Evolutionary conservation across 768 basidiomycete genomes (phyloP), one percentile per base, ranked within the genome.

Genomic region (Termitomyces sp.): DNA sequence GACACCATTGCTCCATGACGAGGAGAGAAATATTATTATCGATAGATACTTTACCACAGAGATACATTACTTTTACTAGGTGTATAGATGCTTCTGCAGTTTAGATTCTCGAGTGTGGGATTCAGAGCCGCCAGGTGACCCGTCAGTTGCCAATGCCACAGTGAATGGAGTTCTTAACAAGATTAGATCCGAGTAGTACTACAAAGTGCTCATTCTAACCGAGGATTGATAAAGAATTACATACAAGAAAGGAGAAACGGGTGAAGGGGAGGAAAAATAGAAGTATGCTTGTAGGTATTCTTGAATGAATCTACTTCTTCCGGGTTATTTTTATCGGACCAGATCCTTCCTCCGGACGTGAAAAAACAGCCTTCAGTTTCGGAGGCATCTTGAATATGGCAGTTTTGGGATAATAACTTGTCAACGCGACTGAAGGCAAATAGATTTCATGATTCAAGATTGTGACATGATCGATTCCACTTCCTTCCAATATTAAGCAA

Each of bases 401-500:
- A 43, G 47, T 56, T 29, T 61, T 20, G 15, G 55, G 47, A 56
- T 56, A 56, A 7, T 61, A 37, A 9, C 7, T 40, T 15, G 60
- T 61, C 54, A 61, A 42, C 2, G 54, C 20, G 6, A 54, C 60
- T 61, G 9, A 20, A 42, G 40, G 40, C 0, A 15, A 6, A 42
- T 42, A 42, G 15, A 42, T 15, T 55, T 31, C 40, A 40, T 38
- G 56, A 46, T 29, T 47, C 52, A 47, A 38, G 37, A 34, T 63
- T 54, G 38, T 52, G 50, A 59, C 56, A 49, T 15, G 59, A 25
- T 25, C 25, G 25, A 25, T 25, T 25, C 25, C 25, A 25, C 62
- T 15, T 48, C 45, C 8, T 59, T 48, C 62, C 62, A 60, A 31
- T 57, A 56, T 37, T 56, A 20, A 20, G 59, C 54, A 8, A 60